Base-by-base conservation (phyloP, 495 filamentous ascomycete species). In the Penicillium arizonense region DNA sequence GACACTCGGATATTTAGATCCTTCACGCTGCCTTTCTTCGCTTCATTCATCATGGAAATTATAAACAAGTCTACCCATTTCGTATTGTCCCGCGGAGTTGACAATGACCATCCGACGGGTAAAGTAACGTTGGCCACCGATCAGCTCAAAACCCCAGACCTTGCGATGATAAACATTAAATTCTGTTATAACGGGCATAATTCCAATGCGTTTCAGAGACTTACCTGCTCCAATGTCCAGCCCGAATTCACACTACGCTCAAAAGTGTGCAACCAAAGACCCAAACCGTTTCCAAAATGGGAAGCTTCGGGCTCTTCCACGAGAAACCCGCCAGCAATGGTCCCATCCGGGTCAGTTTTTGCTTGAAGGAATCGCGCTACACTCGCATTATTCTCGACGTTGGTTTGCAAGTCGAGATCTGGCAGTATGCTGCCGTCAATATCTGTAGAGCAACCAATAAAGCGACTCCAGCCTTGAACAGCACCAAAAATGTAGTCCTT, bases 101-200 rank as follows among this genome's bases (percentile, higher is more conserved):
- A 50, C 41, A 3, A 50, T 14, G 16, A 50, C 47, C 3, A 14
- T 37, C 14, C 47, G 36, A 32, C 47, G 36, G 21, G 47, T 32
- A 10, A 40, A 50, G n/a, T 50, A 50, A 8, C 47, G 12, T 7
- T 1, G 5, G 1, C 8, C 47, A 0, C 26, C 47, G 11, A 50
- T 23, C 26, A 50, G 32, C 10, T 50, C 47, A 16, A 50, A 50
- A 4, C 47, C 47, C 47, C 47, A 50, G n/a, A 50, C 23, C 47
- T 49, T 16, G 11, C 18, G 5, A 7, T 1, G 13, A 11, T 16
- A 37, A 37, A 13, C 5, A n/a, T 49, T 16, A 49, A 26, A 9
- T 23, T 35, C 18, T 1, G 18, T 18, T 18, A 18, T 18, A 18
- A 18, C 18, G 1, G 18, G 18, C 18, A 18, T 18, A 1, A 18